These are phyloP conservation scores for Cladosporium sp. DNA, from an alignment of 2,329 filamentous ascomycete species.

Conservation along the genomic window DNA sequence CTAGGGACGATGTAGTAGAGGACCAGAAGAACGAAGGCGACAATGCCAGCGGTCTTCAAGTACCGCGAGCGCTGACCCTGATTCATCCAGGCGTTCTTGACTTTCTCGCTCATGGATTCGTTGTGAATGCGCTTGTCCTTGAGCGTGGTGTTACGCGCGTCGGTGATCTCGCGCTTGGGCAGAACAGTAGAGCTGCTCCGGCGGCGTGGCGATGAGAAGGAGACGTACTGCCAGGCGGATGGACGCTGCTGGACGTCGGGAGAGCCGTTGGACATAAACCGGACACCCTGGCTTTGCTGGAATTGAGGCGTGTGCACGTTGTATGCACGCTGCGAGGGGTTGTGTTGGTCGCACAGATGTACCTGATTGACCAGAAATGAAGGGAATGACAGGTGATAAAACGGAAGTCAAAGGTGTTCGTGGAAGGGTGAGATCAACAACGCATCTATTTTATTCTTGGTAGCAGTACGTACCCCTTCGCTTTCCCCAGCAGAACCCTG, in stretches of 20 bases:
- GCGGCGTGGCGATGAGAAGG: conserved; percentile 16
- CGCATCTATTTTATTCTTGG: neutral
- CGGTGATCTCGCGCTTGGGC: conserved; percentile 11
- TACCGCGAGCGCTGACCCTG: conserved; percentile 62
- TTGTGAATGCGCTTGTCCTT: conserved; percentile 35
- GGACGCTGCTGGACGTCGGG: conserved; percentile 12
- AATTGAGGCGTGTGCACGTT: neutral
- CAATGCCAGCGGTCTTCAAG: conserved; percentile 62
- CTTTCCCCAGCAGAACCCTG: conserved; percentile 5
- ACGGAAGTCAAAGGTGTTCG: neutral
- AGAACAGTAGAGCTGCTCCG: conserved; percentile 16
- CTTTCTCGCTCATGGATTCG: conserved; percentile 36
- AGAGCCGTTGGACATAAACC: conserved; percentile 14
- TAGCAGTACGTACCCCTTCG: conserved; percentile 6
- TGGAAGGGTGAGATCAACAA: neutral
- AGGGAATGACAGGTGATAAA: neutral
- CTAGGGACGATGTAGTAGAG: conserved; percentile 56
- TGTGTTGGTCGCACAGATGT: neutral
- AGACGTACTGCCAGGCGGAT: conserved; percentile 10
- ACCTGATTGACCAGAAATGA: neutral
- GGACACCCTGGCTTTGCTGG: neutral
- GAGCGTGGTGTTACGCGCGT: neutral
- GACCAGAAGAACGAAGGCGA: conserved; percentile 59
- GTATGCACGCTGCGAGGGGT: neutral
- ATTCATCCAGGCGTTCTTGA: conserved; percentile 57